Conservation (phyloP, 805 yeast genomes). For the Suhomyces faveliae region DNA sequence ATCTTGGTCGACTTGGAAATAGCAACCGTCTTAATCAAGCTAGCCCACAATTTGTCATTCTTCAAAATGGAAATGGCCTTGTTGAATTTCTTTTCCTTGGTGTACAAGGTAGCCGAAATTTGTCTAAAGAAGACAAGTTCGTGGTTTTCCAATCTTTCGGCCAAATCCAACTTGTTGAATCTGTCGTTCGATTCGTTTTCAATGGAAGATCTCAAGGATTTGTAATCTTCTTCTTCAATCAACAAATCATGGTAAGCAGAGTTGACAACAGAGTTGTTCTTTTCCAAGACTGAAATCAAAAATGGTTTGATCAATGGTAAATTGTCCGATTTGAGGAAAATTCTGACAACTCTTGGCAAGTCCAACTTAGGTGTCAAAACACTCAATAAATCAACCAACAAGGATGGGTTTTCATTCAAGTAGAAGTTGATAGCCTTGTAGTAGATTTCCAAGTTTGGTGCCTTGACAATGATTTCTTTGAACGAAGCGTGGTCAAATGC, state of each 20-base stretch:
- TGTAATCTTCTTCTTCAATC: constrained; percentile 95
- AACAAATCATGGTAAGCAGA: constrained; percentile 92
- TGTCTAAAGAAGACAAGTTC: constrained; percentile 90
- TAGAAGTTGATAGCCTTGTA: constrained; percentile 97
- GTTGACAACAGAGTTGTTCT: constrained; percentile 88
- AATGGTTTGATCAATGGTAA: constrained; percentile 95
- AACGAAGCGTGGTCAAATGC: constrained; percentile 92
- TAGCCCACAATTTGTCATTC: constrained; percentile 91
- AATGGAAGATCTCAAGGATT: constrained; percentile 80
- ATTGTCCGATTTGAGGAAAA: constrained; percentile 93
- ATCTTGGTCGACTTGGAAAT: constrained; percentile 74
- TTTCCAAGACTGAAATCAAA: constrained; percentile 84
- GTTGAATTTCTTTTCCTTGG: constrained; percentile 90
- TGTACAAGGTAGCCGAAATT: constrained; percentile 90
- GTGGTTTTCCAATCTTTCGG: constrained; percentile 90
- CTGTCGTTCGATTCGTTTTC: constrained; percentile 77
- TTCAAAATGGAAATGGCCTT: constrained; percentile 87
- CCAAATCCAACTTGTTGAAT: constrained; percentile 89
- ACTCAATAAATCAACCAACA: constrained; percentile 80
- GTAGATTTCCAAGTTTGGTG: constrained; percentile 92
- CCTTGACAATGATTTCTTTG: constrained; percentile 93
- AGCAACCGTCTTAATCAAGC: constrained; percentile 90
- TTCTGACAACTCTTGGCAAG: constrained; percentile 89
- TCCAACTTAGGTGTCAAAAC: constrained; percentile 88
- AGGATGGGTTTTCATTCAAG: constrained; percentile 86